Evolutionary conservation across 129 eudicot species (phyloP), one percentile per base, ranked within the genome.

Genomic region (Scalesia atractyloides): DNA sequence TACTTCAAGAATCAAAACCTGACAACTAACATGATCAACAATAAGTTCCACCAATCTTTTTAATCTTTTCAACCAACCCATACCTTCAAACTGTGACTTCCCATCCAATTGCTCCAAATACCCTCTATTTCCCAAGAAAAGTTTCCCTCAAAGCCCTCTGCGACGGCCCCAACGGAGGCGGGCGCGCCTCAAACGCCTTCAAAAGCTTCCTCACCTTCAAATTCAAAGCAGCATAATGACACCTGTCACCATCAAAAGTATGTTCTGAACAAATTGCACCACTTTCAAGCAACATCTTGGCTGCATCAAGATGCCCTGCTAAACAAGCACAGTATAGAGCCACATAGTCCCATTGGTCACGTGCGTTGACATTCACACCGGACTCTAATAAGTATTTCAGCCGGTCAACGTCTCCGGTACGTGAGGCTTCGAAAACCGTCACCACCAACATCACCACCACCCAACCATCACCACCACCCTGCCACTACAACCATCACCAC

Each of bases 201-300:
- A 95, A 80, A 52, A 95, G 80, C 86, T 86, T 90, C 82, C 99
- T 78, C 5, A 95, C 99, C 73, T 94, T 95, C 79, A 95, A 82
- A 83, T 95, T 95, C 75, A 95, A 80, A 5, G 99, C 88, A 0
- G 97, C 96, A 24, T 95, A 95, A 65, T 95, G 99, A 73, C 97
- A 95, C 14, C 99, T 73, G 46, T 95, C 99, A 3, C 99, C 99
- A 43, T 95, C 99, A 65, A 95, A 95, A 3, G 99, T 95, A 19
- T 95, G 99, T 61, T 95, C 99, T 17, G 86, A 80, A 73, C 99
- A 95, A 52, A 95, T 90, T 5, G 99, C 96, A 4, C 99, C 99
- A 60, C 70, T n/a, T n/a, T n/a, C n/a, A n/a, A n/a, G n/a, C n/a
- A n/a, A n/a, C n/a, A n/a, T n/a, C n/a, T n/a, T n/a, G n/a, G n/a